A percentile compares a stretch with the other conserved stretches of the same genome.
Evolutionary conservation across 805 yeast genomes (phyloP).

Genomic region (Saitoella complicata): DNA sequence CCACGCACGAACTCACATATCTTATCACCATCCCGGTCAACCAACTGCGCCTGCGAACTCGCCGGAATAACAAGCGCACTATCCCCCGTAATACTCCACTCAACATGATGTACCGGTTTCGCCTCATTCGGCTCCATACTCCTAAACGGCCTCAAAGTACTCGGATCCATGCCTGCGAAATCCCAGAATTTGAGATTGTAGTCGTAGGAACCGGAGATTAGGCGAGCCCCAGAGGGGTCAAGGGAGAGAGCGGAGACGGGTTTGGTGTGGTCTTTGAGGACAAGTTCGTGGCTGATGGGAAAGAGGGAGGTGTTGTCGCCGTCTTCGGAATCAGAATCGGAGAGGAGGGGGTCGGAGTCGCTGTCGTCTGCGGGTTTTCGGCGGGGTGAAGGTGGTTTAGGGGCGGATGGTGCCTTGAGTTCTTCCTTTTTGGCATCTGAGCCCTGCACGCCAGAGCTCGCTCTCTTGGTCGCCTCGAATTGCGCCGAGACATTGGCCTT

Average conservation of each 20-base stretch:
- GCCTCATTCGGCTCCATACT: conserved; percentile 16
- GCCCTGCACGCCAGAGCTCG: too few relatives aligned
- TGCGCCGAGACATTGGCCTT: too few relatives aligned
- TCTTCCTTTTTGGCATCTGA: too few relatives aligned
- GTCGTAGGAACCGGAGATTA: conserved; percentile 19
- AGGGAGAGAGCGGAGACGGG: conserved; percentile 14
- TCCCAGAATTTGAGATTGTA: conserved; percentile 19
- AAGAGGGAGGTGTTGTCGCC: too few relatives aligned
- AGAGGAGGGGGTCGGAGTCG: too few relatives aligned
- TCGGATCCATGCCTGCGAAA: conserved; percentile 21
- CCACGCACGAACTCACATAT: conserved; percentile 18
- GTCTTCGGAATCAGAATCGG: too few relatives aligned
- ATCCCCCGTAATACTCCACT: conserved; percentile 11
- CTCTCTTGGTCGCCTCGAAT: too few relatives aligned
- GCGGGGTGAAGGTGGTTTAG: too few relatives aligned
- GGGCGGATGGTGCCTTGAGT: too few relatives aligned
- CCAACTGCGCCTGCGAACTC: conserved; percentile 14
- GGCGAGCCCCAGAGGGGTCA: conserved; percentile 17
- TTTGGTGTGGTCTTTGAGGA: neutral
- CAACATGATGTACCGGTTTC: conserved; percentile 13
- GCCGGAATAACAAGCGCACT: conserved; percentile 15
- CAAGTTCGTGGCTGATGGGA: neutral
- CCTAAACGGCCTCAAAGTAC: conserved; percentile 13
- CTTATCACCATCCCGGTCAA: neutral
- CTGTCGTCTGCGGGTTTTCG: neutral